Evolutionary conservation across 2,329 filamentous ascomycete genomes (phyloP), one percentile per base, ranked within the genome.

Genomic region (Verticillium dahliae): DNA sequence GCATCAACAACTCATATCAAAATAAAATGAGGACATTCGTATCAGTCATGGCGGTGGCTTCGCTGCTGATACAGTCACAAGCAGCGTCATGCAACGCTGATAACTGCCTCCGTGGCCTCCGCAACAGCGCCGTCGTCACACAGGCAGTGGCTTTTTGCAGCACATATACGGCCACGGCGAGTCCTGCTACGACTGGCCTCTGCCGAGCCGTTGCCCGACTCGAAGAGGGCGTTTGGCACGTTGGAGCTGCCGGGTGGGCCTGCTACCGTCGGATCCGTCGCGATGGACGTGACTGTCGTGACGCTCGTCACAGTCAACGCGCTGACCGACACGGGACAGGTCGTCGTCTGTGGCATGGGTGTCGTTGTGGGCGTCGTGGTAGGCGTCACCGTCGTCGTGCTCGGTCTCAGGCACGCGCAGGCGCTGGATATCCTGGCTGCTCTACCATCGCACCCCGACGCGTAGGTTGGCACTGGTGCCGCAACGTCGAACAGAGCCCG

Each of bases 51-150:
- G n/a, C 18, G n/a, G n/a, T 18, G 22, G 45, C 45, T 4, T 50
- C 45, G 9, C 45, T 50, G 45, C 13, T 50, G 45, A 9, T 18
- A 10, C 4, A n/a, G n/a, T 10, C 18, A 27, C 39, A 13, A n/a
- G 45, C n/a, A 5, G 45, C 18, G 10, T 22, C 45, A 18, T 64
- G 62, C 58, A 62, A 58, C 45, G 60, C 62, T 18, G 62, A 64
- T 58, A 62, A 64, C 62, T 64, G 62, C 54, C 60, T 64, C 9
- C 62, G 62, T 55, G 60, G 56, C 54, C 57, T 64, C 37, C 60
- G 60, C 41, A 61, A 58, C 50, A 61, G 13, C 27, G 27, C 18
- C 60, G 38, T 61, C 55, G 10, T 58, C n/a, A 27, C 57, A 4
- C 35, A 13, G 37, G 57, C 57, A 15, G 34, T 18, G 22, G 41